Conservation (phyloP, 1,284 basidiomycete species). For the Ganoderma lingzhi region DNA sequence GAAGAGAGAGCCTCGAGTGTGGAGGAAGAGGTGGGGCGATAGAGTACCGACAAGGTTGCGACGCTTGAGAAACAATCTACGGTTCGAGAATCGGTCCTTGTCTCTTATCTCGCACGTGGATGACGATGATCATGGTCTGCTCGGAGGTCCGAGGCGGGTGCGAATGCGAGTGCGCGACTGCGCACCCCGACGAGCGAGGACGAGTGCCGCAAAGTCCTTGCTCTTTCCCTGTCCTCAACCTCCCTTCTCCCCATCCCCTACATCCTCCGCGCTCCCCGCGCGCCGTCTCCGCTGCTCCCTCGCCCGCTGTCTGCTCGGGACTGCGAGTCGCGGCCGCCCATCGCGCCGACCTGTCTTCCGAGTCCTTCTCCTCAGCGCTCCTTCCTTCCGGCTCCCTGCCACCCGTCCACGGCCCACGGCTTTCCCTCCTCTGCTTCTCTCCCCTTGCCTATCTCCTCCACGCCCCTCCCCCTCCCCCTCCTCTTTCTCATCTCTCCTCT, state of each 20-base stretch:
- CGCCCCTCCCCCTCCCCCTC: background rate
- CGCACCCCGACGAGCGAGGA: background rate
- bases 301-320: background rate
- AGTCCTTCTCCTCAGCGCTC: constrained; percentile 3
- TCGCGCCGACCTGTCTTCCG: background rate
- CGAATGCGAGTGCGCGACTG: background rate
- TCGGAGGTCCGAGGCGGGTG: background rate
- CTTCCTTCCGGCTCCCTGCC: constrained; percentile 13
- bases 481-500: background rate
- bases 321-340: background rate
- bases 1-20: background rate
- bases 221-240: background rate
- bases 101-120: constrained; percentile 13
- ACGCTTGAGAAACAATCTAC: constrained; percentile 9
- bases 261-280: constrained; percentile 4
- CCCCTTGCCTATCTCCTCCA: background rate
- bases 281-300: background rate
- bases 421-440: background rate
- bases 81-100: constrained; percentile 1
- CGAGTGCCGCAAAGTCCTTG: background rate
- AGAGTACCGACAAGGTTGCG: constrained; percentile 10
- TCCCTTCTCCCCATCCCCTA: background rate
- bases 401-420: background rate
- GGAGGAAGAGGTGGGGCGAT: background rate
- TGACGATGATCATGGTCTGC: background rate